Conservation (phyloP, 345 rosid genomes). For the Citrus inodora region DNA sequence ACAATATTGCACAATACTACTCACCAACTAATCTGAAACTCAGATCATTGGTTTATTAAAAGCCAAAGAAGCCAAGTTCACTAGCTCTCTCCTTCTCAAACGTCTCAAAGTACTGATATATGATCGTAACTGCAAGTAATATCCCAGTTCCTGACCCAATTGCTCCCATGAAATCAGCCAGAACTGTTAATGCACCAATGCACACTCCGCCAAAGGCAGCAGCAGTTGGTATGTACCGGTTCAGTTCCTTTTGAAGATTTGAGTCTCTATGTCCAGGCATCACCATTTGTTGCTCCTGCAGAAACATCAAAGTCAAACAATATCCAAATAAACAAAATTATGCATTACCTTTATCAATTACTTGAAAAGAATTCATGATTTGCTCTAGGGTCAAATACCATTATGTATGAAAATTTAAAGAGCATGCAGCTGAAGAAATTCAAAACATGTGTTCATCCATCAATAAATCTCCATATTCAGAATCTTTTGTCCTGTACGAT, state of each 20-base stretch:
- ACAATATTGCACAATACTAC: neutral
- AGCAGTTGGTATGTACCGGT: slow-evolving; percentile 74
- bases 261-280: slow-evolving; percentile 78
- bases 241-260: slow-evolving; percentile 67
- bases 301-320: neutral
- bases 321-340: neutral
- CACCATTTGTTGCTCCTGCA: slow-evolving; percentile 85
- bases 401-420: neutral
- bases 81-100: slow-evolving; percentile 78
- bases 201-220: slow-evolving; percentile 81
- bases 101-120: slow-evolving; percentile 67
- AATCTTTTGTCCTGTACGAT: too few relatives aligned
- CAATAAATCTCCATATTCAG: neutral
- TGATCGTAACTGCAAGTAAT: slow-evolving; percentile 66
- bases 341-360: neutral
- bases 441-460: neutral
- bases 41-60: slow-evolving; percentile 25
- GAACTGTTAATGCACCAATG: slow-evolving; percentile 71
- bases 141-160: slow-evolving; percentile 80
- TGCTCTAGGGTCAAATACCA: neutral
- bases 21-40: slow-evolving; percentile 1
- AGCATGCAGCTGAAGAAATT: neutral
- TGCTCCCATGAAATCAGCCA: slow-evolving; percentile 83
- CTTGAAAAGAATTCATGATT: neutral
- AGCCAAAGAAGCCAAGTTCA: slow-evolving; percentile 76